phyloP scores from a whole-genome alignment of 2,329 filamentous ascomycete genomes.

The Fusarium tuaranense region DNA sequence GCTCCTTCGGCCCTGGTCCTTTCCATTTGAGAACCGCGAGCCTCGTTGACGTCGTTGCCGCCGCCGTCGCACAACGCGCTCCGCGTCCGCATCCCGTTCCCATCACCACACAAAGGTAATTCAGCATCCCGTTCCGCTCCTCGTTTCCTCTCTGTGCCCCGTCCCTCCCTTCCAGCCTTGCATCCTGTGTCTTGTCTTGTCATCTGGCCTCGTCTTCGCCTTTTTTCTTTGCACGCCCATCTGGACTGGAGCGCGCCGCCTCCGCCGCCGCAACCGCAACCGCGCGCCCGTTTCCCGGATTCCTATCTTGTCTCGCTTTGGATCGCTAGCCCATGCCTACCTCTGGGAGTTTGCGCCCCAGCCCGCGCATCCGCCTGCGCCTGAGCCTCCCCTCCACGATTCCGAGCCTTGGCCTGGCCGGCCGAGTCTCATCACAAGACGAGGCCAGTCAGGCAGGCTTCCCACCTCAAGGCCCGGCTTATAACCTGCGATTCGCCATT shows the following conservation, averaged over 20 bases:
- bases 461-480: slow-evolving; percentile 33
- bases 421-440: slow-evolving; percentile 37
- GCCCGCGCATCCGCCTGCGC: slow-evolving; percentile 13
- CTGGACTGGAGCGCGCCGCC: slow-evolving; percentile 21
- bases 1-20: neutral
- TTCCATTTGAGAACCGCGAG: slow-evolving; percentile 11
- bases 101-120: slow-evolving; percentile 46
- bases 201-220: slow-evolving; percentile 13
- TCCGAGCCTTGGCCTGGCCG: slow-evolving; percentile 34
- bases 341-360: slow-evolving; percentile 30
- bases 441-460: slow-evolving; percentile 30
- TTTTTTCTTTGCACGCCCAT: slow-evolving; percentile 20
- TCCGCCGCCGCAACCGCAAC: neutral
- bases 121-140: slow-evolving; percentile 21
- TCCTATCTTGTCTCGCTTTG: slow-evolving; percentile 36
- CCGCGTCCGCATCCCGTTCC: slow-evolving; percentile 37
- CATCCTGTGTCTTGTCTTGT: slow-evolving; percentile 23
- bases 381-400: slow-evolving; percentile 25
- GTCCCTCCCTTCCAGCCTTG: slow-evolving; percentile 25
- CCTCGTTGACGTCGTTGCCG: slow-evolving; percentile 37
- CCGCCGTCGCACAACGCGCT: slow-evolving; percentile 45
- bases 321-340: slow-evolving; percentile 18
- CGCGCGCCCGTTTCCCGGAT: slow-evolving; percentile 26
- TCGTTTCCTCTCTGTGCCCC: slow-evolving; percentile 8
- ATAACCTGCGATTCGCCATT: slow-evolving; percentile 43